These are phyloP conservation scores for Skeletonema grethae DNA, from an alignment of 108 stramenopile genomes.

Conservation along the genomic window DNA sequence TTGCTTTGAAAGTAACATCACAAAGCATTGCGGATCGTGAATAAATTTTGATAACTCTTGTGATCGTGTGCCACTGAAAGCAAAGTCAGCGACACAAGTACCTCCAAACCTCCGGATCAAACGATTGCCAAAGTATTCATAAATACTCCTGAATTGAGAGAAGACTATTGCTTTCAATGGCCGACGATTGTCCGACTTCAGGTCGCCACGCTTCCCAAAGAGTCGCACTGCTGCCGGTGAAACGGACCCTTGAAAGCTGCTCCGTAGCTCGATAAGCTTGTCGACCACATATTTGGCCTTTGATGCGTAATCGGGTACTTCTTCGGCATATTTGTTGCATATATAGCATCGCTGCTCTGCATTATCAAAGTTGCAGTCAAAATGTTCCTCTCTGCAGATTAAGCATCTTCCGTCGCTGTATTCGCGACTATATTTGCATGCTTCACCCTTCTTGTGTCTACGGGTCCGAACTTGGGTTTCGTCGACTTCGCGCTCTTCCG, in stretches of 20 bases:
- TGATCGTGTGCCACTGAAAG: slow-evolving; percentile 55
- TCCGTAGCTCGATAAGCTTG: slow-evolving; percentile 54
- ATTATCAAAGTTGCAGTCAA: slow-evolving; percentile 59
- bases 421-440: slow-evolving; percentile 53
- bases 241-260: not conserved
- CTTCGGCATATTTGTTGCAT: slow-evolving; percentile 58
- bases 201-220: slow-evolving; percentile 16
- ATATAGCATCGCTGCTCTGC: slow-evolving; percentile 40
- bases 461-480: slow-evolving; percentile 15
- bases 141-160: slow-evolving; percentile 75
- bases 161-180: slow-evolving; percentile 83
- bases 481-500: slow-evolving; percentile 4
- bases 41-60: slow-evolving; percentile 75
- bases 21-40: slow-evolving; percentile 62
- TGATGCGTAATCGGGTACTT: slow-evolving; percentile 67
- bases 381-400: slow-evolving; percentile 72
- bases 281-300: slow-evolving; percentile 72
- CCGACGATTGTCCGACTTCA: slow-evolving; percentile 15
- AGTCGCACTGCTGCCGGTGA: slow-evolving; percentile 34
- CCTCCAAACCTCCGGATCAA: slow-evolving; percentile 71
- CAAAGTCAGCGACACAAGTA: slow-evolving; percentile 76
- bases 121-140: slow-evolving; percentile 71
- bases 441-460: slow-evolving; percentile 54
- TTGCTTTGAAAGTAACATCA: slow-evolving; percentile 87
- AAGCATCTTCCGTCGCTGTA: slow-evolving; percentile 63